phyloP scores from a whole-genome alignment of 129 eudicot species.

The Rutidosis leptorrhynchoides region DNA sequence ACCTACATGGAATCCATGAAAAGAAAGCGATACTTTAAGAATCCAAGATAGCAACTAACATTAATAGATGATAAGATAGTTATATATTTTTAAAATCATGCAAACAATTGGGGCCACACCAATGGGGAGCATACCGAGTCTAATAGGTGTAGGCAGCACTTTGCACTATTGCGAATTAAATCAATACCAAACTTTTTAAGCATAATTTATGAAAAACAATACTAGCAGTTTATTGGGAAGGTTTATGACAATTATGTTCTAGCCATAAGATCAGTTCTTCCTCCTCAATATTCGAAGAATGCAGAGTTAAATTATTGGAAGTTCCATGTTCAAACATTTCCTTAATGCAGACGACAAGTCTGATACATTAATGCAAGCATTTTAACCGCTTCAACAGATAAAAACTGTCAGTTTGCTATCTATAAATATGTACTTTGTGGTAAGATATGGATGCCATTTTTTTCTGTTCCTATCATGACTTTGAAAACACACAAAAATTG shows the following conservation, averaged over 20 bases:
- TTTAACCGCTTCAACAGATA: background rate
- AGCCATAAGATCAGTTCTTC: background rate
- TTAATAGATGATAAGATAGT: background rate
- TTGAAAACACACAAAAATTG: background rate
- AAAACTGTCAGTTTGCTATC: background rate
- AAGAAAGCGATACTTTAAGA: background rate
- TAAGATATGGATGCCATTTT: background rate
- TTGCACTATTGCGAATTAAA: background rate
- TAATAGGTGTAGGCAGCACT: background rate
- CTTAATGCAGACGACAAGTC: too few species aligned
- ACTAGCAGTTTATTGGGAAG: background rate
- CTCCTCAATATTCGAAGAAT: too few species aligned
- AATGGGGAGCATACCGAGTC: background rate
- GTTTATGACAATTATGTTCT: background rate
- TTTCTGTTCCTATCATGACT: too few species aligned
- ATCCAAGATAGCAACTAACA: background rate
- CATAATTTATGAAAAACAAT: background rate
- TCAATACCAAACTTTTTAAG: background rate
- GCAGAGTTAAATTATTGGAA: too few species aligned
- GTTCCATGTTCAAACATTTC: too few species aligned
- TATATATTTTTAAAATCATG: background rate
- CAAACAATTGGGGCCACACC: background rate
- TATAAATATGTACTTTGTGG: background rate
- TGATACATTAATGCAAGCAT: too few species aligned
- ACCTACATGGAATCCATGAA: constrained; percentile 43